These are phyloP conservation scores for Backusella psychrophila DNA, from an alignment of 192 early-diverging fungal species.

Conservation along the genomic window DNA sequence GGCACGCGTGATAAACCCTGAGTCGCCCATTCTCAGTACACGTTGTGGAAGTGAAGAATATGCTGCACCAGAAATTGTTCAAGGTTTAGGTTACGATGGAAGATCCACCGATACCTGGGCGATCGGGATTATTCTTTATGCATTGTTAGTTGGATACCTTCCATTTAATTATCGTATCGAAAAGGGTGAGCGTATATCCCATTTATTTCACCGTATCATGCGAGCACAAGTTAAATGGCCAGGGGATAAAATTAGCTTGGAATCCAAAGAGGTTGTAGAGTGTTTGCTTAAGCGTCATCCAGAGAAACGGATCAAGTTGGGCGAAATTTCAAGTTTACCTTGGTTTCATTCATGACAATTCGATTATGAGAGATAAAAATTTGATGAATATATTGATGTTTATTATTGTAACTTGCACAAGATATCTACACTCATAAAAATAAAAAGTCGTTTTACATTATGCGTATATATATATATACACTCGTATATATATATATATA, in stretches of 20 bases:
- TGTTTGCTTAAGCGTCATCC: slow-evolving; percentile 45
- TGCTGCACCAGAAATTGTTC: slow-evolving; percentile 70
- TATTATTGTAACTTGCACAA: not conserved
- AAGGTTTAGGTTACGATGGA: slow-evolving; percentile 64
- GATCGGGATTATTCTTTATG: slow-evolving; percentile 75
- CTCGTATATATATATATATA: no score
- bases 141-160: slow-evolving; percentile 66
- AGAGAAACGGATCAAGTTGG: slow-evolving; percentile 38
- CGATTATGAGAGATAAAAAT: not conserved
- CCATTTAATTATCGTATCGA: slow-evolving; percentile 69
- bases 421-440: not conserved
- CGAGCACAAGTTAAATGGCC: slow-evolving; percentile 65
- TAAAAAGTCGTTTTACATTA: not conserved
- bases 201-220: slow-evolving; percentile 62
- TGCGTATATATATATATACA: not conserved
- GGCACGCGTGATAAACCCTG: slow-evolving; percentile 45
- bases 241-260: slow-evolving; percentile 16
- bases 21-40: slow-evolving; percentile 42
- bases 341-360: slow-evolving; percentile 43
- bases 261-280: slow-evolving; percentile 50
- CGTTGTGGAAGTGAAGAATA: slow-evolving; percentile 82
- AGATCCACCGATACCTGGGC: slow-evolving; percentile 77
- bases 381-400: not conserved
- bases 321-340: slow-evolving; percentile 38
- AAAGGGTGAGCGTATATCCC: slow-evolving; percentile 42